These are phyloP conservation scores for Anthostomella pinea DNA, from an alignment of 2,329 filamentous ascomycete genomes.

Conservation along the genomic window DNA sequence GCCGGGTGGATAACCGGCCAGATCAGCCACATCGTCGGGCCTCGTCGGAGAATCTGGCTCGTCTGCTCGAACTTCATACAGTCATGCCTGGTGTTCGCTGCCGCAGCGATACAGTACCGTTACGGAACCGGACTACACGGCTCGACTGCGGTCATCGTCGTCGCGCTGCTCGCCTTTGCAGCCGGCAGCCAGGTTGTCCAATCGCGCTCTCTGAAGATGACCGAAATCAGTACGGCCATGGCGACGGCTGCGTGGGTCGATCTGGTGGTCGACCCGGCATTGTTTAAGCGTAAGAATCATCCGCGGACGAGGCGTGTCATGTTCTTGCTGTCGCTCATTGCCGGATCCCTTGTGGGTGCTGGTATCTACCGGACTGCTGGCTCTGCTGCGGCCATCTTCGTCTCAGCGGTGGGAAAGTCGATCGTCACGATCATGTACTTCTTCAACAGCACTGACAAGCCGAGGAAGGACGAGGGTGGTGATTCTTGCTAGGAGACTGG, in stretches of 20 bases:
- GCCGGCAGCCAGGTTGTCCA: constrained; percentile 59
- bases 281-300: constrained; percentile 47
- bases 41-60: constrained; percentile 51
- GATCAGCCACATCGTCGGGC: constrained; percentile 50
- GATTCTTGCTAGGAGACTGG: constrained; percentile 14
- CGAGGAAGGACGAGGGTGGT: constrained; percentile 16
- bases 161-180: constrained; percentile 53
- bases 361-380: constrained; percentile 44
- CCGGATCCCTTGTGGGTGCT: constrained; percentile 51
- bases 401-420: constrained; percentile 45
- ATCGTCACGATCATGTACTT: constrained; percentile 44
- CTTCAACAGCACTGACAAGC: constrained; percentile 39
- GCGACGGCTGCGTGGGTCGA: constrained; percentile 63
- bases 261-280: constrained; percentile 51
- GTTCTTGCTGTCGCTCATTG: constrained; percentile 47
- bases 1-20: constrained; percentile 57
- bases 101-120: constrained; percentile 46
- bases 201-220: constrained; percentile 51
- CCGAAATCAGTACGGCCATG: constrained; percentile 64
- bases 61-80: constrained; percentile 54
- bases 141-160: constrained; percentile 39
- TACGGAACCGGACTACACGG: constrained; percentile 37
- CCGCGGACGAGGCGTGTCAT: constrained; percentile 47
- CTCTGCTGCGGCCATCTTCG: constrained; percentile 41
- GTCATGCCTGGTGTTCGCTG: constrained; percentile 50